These are phyloP conservation scores for Tulasnella sp. DNA, from an alignment of 768 basidiomycete species.

Conservation along the genomic window DNA sequence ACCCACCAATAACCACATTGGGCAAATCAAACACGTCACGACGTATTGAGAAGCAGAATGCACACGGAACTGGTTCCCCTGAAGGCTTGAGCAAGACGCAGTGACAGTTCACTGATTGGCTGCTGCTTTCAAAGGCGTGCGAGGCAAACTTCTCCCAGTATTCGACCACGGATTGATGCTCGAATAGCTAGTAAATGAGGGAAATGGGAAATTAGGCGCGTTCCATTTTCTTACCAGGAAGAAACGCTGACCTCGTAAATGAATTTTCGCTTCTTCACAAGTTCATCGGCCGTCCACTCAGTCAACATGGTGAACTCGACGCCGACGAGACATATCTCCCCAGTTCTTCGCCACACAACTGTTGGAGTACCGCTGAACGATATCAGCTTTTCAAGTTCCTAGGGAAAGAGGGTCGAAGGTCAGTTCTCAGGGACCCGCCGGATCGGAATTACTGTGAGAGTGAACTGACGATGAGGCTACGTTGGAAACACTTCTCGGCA, in stretches of 20 bases:
- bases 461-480: constrained; percentile 71
- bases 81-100: constrained; percentile 83
- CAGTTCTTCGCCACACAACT: constrained; percentile 95
- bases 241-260: constrained; percentile 41
- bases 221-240: not conserved
- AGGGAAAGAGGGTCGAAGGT: not conserved
- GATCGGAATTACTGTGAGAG: not conserved
- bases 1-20: constrained; percentile 78
- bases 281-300: constrained; percentile 82
- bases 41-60: constrained; percentile 94
- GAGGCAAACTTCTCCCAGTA: constrained; percentile 96
- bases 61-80: constrained; percentile 80
- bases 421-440: not conserved
- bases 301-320: constrained; percentile 95
- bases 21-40: constrained; percentile 89
- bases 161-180: constrained; percentile 91
- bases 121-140: constrained; percentile 96
- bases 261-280: constrained; percentile 57
- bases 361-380: constrained; percentile 97
- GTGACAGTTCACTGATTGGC: constrained; percentile 90
- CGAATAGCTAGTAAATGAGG: constrained; percentile 62
- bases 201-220: constrained; percentile 35
- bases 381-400: constrained; percentile 97
- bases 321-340: constrained; percentile 95
- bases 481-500: constrained; percentile 92